Percentiles rank a stretch among this genome's conserved stretches.
Conservation (phyloP, 1,284 basidiomycete genomes). For the Cutaneotrichosporon spelunceum region DNA sequence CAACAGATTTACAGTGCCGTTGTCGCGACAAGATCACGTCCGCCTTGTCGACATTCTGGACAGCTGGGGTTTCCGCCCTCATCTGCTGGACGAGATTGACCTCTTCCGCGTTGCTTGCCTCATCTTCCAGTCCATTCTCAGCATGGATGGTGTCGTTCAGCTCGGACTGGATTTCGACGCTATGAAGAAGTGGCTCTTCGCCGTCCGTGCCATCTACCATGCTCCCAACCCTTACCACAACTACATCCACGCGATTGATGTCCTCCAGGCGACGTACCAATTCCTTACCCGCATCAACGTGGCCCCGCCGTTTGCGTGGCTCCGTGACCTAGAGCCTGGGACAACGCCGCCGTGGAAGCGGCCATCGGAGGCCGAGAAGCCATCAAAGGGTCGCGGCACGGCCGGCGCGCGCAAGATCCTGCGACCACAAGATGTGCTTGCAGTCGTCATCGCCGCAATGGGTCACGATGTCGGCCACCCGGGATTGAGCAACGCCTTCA, state of each 20-base stretch:
- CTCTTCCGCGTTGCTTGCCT: conserved; percentile 74
- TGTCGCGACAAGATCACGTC: conserved; percentile 47
- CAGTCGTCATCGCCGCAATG: conserved; percentile 80
- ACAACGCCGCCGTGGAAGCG: conserved; percentile 36
- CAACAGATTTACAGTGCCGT: conserved; percentile 43
- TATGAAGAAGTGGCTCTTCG: conserved; percentile 70
- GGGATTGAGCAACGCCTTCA: conserved; percentile 83
- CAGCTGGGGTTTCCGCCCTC: conserved; percentile 83
- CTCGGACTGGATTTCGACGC: conserved; percentile 60
- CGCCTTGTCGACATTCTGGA: conserved; percentile 63
- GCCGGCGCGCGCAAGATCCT: conserved; percentile 53
- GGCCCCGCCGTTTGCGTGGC: conserved; percentile 65
- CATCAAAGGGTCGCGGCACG: conserved; percentile 31
- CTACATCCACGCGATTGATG: conserved; percentile 90
- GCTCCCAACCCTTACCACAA: conserved; percentile 91
- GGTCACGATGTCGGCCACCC: conserved; percentile 96
- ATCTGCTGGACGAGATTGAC: conserved; percentile 72
- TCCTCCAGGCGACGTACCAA: conserved; percentile 83
- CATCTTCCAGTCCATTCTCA: conserved; percentile 58
- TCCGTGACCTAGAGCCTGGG: conserved; percentile 32
- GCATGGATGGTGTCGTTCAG: conserved; percentile 66
- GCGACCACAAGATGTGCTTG: conserved; percentile 70
- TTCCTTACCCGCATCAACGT: conserved; percentile 73
- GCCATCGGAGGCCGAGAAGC: conserved; percentile 25
- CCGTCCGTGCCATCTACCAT: conserved; percentile 80